Evolutionary conservation across 441 rosid genomes (phyloP), one percentile per base, ranked within the genome.

Genomic region (Gossypium schwendimanii): DNA sequence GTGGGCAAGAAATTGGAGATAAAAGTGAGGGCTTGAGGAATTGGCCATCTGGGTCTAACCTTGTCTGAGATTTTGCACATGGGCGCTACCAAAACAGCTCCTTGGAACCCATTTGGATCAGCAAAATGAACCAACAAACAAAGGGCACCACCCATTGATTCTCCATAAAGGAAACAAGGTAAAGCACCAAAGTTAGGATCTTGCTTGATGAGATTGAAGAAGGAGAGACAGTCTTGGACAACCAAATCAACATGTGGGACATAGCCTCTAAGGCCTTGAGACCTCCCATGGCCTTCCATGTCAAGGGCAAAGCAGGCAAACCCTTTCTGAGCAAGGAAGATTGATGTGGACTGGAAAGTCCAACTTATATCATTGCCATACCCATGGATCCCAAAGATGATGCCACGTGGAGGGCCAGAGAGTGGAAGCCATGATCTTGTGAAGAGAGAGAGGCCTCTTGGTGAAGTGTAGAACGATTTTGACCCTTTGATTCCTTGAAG

Each of bases 101-200:
- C 97, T 14, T 79, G 81, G 55, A 89, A 94, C 39, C 79, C 88
- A n/a, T 12, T 50, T 3, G 79, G 88, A 63, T 82, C 86, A 0
- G 87, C 80, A 18, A 92, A 82, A 73, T 88, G 93, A 31, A 83
- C 75, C 73, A 88, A 57, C 12, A 94, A 84, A 78, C 85, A 87
- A 69, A 87, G 85, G 5, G 93, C 99, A 3, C 91, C 97, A 9
- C 98, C 97, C 97, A 92, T 87, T 6, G 98, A 94, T 71, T 94
- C 97, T 1, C 96, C 96, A 20, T 80, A 87, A 10, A 91, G 81
- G 74, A 95, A 92, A 15, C 83, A 80, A 12, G 93, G 94, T 21
- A 55, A 20, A 8, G 44, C 80, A 7, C 67, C 15, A 21, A 81
- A 80, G 0, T 63, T 12, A 0, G 88, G 82, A 36, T 84, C 81